Percentiles rank a stretch among this genome's conserved stretches.
Conservation (phyloP, 257 asterid genomes). For the Misopates orontium region DNA sequence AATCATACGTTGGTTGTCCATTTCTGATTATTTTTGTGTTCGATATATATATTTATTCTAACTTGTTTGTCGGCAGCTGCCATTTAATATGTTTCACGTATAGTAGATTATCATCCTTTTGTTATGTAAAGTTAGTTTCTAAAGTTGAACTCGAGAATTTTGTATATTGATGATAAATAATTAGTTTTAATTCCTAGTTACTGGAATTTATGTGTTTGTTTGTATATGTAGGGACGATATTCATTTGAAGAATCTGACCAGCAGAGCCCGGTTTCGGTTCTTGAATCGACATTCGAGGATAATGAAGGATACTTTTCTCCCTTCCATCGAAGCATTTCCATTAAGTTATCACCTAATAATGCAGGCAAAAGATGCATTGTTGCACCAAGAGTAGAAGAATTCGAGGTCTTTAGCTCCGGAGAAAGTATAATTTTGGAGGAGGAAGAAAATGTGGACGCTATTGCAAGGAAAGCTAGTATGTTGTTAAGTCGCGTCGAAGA, state of each 20-base stretch:
- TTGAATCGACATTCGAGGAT: conserved; percentile 61
- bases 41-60: not conserved
- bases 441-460: conserved; percentile 8
- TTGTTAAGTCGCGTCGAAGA: conserved; percentile 30
- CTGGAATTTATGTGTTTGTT: not conserved
- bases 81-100: not conserved
- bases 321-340: conserved; percentile 33
- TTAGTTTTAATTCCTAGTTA: too few species aligned
- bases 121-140: too few species aligned
- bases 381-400: conserved; percentile 35
- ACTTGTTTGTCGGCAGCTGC: not conserved
- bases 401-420: conserved; percentile 12
- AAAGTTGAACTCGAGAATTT: too few species aligned
- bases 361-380: too few species aligned
- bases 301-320: conserved; percentile 37
- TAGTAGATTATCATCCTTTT: too few species aligned
- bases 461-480: conserved; percentile 41
- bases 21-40: not conserved
- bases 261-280: conserved; percentile 79
- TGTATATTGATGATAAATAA: too few species aligned
- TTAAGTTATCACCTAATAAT: too few species aligned
- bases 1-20: not conserved
- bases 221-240: conserved; percentile 38
- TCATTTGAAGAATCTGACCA: conserved; percentile 56
- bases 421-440: not conserved